Evolutionary conservation across 345 rosid species (phyloP).

Genomic region (Kernera saxatilis): DNA sequence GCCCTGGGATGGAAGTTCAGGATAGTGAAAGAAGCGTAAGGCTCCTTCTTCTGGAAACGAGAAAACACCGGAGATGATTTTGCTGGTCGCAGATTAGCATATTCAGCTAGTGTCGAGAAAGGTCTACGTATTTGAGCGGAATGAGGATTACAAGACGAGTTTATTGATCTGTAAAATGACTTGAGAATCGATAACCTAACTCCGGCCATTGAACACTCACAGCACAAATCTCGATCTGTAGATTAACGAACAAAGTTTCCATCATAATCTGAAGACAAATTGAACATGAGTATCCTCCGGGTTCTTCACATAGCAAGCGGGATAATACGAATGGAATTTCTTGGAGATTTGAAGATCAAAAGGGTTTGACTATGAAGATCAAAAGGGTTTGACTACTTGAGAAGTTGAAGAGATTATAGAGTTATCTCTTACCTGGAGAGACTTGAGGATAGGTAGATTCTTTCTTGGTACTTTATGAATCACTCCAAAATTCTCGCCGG

Average conservation of each 20-base stretch:
- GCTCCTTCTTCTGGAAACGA: slow-evolving; percentile 1
- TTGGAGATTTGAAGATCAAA: not conserved
- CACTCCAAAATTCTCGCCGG: not conserved
- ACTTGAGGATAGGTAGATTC: not conserved
- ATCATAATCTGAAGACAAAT: not conserved
- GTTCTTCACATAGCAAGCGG: too few relatives aligned
- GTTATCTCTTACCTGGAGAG: not conserved
- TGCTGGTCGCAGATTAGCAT: slow-evolving; percentile 8
- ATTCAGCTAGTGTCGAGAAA: slow-evolving; percentile 7
- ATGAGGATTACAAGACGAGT: slow-evolving; percentile 10
- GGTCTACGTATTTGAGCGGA: slow-evolving; percentile 6
- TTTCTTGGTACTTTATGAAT: not conserved
- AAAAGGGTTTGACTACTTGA: not conserved
- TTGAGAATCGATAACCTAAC: slow-evolving; percentile 38
- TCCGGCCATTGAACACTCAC: slow-evolving; percentile 38
- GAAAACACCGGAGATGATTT: slow-evolving; percentile 22
- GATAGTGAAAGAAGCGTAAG: slow-evolving; percentile 12
- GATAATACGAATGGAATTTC: not conserved
- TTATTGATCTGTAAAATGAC: slow-evolving; percentile 30
- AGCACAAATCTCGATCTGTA: not conserved
- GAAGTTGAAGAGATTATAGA: not conserved
- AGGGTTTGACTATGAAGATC: not conserved
- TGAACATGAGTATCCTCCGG: not conserved
- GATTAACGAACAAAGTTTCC: not conserved
- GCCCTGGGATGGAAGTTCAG: slow-evolving; percentile 5